Conservation (phyloP, 345 rosid genomes). For the Eutrema japonicum region DNA sequence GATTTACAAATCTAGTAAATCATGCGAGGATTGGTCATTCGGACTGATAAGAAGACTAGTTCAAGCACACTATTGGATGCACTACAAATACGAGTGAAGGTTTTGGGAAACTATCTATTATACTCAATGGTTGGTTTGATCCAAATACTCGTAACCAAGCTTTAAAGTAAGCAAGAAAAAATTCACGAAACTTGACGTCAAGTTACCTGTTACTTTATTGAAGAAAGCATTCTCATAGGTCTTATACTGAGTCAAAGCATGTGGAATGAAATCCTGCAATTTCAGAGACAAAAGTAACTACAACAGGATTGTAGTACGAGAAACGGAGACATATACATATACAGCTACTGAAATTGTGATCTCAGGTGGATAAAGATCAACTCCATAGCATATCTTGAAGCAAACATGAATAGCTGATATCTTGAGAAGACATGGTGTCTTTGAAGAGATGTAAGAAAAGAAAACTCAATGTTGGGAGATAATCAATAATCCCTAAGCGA, state of each 20-base stretch:
- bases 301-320: not conserved
- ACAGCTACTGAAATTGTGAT: not conserved
- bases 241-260: conserved; percentile 46
- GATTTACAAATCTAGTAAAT: conserved; percentile 3
- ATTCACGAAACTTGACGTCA: conserved; percentile 3
- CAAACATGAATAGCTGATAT: conserved; percentile 12
- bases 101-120: not conserved
- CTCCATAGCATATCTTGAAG: not conserved
- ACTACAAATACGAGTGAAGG: not conserved
- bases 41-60: conserved; percentile 3
- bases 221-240: conserved; percentile 57
- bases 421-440: not conserved
- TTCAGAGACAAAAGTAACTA: not conserved
- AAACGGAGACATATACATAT: not conserved
- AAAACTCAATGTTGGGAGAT: not conserved
- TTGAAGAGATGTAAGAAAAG: not conserved
- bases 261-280: conserved; percentile 55
- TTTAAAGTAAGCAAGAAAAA: conserved; percentile 2
- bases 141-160: not conserved
- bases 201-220: conserved; percentile 53
- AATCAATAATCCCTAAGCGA: not conserved
- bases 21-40: not conserved
- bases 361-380: not conserved
- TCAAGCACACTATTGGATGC: conserved; percentile 12
- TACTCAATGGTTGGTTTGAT: not conserved